These are phyloP conservation scores for Flaveria ramosissima DNA, from an alignment of 129 eudicot species.

Conservation along the genomic window DNA sequence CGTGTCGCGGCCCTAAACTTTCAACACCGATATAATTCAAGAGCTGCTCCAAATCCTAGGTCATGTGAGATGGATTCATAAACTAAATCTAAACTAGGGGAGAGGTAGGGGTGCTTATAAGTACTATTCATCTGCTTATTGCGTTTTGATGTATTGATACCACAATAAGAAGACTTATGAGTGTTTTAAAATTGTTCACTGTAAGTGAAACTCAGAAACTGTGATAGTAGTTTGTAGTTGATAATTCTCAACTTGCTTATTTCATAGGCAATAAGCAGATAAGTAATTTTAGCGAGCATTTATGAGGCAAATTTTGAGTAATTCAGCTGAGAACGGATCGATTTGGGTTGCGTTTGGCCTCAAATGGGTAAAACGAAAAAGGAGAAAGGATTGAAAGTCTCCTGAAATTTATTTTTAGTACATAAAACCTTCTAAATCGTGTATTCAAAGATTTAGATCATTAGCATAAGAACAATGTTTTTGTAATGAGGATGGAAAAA, in stretches of 20 bases:
- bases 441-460: too few species aligned
- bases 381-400: background rate
- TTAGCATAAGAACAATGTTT: too few species aligned
- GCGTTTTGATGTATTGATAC: background rate
- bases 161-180: background rate
- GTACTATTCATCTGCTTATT: background rate
- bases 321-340: background rate
- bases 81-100: background rate
- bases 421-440: too few species aligned
- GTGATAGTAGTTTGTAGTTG: background rate
- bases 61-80: conserved; percentile 5
- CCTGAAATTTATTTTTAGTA: background rate
- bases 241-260: background rate
- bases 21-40: conserved; percentile 78
- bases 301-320: background rate
- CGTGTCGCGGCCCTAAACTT: conserved; percentile 96
- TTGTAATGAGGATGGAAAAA: background rate
- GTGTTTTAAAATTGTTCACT: background rate
- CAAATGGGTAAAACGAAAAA: background rate
- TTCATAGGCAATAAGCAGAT: too few species aligned
- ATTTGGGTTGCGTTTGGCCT: background rate
- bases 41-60: conserved; percentile 93
- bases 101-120: too few species aligned
- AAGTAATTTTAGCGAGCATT: background rate
- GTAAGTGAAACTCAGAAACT: background rate